These are phyloP conservation scores for Monosporascus sp. DNA, from an alignment of 2,329 filamentous ascomycete species.

Conservation along the genomic window DNA sequence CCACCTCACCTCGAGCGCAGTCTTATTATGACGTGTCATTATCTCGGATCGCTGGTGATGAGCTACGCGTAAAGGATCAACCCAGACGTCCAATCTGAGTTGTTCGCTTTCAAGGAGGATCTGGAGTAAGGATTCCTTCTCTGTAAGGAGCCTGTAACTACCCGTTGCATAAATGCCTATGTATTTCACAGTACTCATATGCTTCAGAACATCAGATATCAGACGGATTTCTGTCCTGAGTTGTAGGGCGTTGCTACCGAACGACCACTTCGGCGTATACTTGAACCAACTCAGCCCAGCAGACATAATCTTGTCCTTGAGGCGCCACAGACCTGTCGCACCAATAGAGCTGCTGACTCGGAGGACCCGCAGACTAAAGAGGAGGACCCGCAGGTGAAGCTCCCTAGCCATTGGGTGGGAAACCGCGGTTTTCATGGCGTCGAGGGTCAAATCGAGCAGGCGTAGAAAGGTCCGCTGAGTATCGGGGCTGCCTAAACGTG, in stretches of 20 bases:
- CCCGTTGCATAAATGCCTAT: conserved; percentile 50
- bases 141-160: conserved; percentile 60
- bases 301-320: conserved; percentile 86
- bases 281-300: conserved; percentile 87
- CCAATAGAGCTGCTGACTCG: conserved; percentile 64
- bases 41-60: conserved; percentile 31
- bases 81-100: conserved; percentile 80
- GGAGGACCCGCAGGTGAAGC: conserved; percentile 80
- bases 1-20: conserved; percentile 32
- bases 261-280: conserved; percentile 82
- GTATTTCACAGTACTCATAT: conserved; percentile 58
- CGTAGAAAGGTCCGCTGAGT: conserved; percentile 78
- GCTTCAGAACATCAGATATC: conserved; percentile 66
- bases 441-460: conserved; percentile 72
- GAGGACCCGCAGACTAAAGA: conserved; percentile 77
- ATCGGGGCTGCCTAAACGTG: conserved; percentile 76
- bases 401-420: conserved; percentile 86
- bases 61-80: conserved; percentile 69
- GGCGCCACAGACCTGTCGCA: conserved; percentile 64
- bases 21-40: conserved; percentile 36
- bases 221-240: conserved; percentile 87
- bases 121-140: conserved; percentile 79
- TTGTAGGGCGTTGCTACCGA: conserved; percentile 88
- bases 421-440: conserved; percentile 64
- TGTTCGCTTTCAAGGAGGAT: conserved; percentile 81